Conservation (phyloP, 805 yeast genomes). For the Starmera amethionina region DNA sequence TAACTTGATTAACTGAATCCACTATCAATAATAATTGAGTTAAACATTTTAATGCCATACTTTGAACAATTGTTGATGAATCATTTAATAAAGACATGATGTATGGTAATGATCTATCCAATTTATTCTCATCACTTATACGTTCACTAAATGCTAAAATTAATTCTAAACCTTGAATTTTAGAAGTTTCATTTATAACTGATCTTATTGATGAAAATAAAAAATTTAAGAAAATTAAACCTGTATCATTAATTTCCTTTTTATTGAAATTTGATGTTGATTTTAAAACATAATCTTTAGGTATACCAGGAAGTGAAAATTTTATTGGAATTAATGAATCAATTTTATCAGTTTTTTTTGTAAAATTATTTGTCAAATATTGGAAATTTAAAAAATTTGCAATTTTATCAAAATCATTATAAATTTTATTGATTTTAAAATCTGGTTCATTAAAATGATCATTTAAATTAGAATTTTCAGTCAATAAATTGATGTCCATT, state of each 20-base stretch:
- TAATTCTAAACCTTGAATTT: slow-evolving; percentile 66
- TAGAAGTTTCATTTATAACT: slow-evolving; percentile 46
- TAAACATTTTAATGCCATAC: slow-evolving; percentile 51
- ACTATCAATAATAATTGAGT: slow-evolving; percentile 62
- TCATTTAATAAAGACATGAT: slow-evolving; percentile 67
- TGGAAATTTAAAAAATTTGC: slow-evolving; percentile 30
- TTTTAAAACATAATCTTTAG: slow-evolving; percentile 33
- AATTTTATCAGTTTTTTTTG: slow-evolving; percentile 1
- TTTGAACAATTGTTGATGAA: slow-evolving; percentile 51
- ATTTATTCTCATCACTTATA: slow-evolving; percentile 70
- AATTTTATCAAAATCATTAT: slow-evolving; percentile 45
- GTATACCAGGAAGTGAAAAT: slow-evolving; percentile 43
- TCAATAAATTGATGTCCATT: slow-evolving; percentile 9
- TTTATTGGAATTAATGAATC: slow-evolving; percentile 24
- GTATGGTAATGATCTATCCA: slow-evolving; percentile 81
- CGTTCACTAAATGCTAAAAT: slow-evolving; percentile 68
- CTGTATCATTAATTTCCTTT: slow-evolving; percentile 31
- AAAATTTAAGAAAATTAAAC: slow-evolving; percentile 47
- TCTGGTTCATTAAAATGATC: slow-evolving; percentile 36
- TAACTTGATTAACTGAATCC: slow-evolving; percentile 59
- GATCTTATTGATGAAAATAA: slow-evolving; percentile 53
- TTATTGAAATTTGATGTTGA: slow-evolving; percentile 19
- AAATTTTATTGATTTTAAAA: slow-evolving; percentile 48
- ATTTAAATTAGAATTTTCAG: neutral
- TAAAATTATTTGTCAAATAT: slow-evolving; percentile 10